These are phyloP conservation scores for Gautieria morchelliformis DNA, from an alignment of 768 basidiomycete species.

Conservation along the genomic window DNA sequence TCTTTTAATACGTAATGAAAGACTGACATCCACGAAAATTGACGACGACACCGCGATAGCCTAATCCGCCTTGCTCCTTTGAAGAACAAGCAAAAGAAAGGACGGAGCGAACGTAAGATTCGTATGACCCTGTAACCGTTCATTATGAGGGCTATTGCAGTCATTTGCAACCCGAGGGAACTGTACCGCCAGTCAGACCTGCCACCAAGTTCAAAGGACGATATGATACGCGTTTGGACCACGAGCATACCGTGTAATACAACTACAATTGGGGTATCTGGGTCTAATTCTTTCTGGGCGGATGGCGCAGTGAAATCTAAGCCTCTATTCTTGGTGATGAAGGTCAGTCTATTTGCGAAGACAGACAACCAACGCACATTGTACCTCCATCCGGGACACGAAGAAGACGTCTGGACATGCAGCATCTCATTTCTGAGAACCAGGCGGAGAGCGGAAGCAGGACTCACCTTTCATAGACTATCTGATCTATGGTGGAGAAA, in stretches of 20 bases:
- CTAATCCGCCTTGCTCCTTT: slow-evolving; percentile 72
- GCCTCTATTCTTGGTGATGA: slow-evolving; percentile 31
- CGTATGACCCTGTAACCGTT: slow-evolving; percentile 59
- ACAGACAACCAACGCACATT: slow-evolving; percentile 32
- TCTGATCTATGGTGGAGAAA: slow-evolving; percentile 45
- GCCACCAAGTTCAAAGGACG: neutral
- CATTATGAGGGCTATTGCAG: slow-evolving; percentile 22
- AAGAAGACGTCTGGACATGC: slow-evolving; percentile 33
- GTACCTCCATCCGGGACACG: slow-evolving; percentile 54
- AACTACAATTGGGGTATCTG: slow-evolving; percentile 34
- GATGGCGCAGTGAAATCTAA: slow-evolving; percentile 45
- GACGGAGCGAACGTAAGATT: slow-evolving; percentile 80
- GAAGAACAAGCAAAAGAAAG: slow-evolving; percentile 64
- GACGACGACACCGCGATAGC: slow-evolving; percentile 82
- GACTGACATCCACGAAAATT: slow-evolving; percentile 87
- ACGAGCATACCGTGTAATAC: slow-evolving; percentile 27
- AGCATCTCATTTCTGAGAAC: neutral
- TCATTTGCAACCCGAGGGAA: slow-evolving; percentile 12
- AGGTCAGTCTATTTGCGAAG: neutral
- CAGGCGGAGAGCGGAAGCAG: slow-evolving; percentile 11
- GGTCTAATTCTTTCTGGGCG: slow-evolving; percentile 19
- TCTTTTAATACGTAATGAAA: neutral
- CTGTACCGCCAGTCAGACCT: slow-evolving; percentile 31
- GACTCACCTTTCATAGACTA: slow-evolving; percentile 45
- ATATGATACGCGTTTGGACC: neutral